Evolutionary conservation across 1,284 basidiomycete genomes (phyloP).

Genomic region (Phenoliferia sp.): DNA sequence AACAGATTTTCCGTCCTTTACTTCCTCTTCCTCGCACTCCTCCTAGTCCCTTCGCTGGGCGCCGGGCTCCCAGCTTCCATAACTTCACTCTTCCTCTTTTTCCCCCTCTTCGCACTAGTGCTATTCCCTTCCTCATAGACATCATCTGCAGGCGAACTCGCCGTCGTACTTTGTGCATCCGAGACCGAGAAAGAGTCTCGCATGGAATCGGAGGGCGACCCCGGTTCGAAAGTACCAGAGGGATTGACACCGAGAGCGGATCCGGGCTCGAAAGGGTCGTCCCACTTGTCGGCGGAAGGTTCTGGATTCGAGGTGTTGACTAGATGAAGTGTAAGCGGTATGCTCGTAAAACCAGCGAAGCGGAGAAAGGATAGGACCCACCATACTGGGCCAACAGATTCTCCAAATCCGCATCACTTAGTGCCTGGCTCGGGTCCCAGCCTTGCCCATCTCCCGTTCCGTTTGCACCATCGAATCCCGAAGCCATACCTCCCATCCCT

Average conservation of each 20-base stretch:
- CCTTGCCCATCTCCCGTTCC: neutral
- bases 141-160: constrained; percentile 2
- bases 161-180: constrained; percentile 1
- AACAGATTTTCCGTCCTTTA: too few species aligned
- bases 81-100: constrained; percentile 26
- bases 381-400: constrained; percentile 27
- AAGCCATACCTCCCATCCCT: neutral
- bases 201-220: neutral
- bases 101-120: constrained; percentile 4
- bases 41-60: neutral
- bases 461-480: neutral
- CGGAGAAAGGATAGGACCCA: neutral
- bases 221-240: constrained; percentile 10
- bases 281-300: neutral
- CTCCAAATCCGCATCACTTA: constrained; percentile 26
- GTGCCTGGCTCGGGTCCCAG: constrained; percentile 7
- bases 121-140: neutral
- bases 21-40: neutral
- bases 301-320: neutral
- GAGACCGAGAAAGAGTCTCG: neutral
- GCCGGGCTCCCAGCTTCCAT: constrained; percentile 7
- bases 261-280: constrained; percentile 2
- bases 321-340: neutral
- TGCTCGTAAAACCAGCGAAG: too few species aligned
- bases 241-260: neutral